Evolutionary conservation across 805 yeast species (phyloP).

Genomic region (Candida cerambycidarum): DNA sequence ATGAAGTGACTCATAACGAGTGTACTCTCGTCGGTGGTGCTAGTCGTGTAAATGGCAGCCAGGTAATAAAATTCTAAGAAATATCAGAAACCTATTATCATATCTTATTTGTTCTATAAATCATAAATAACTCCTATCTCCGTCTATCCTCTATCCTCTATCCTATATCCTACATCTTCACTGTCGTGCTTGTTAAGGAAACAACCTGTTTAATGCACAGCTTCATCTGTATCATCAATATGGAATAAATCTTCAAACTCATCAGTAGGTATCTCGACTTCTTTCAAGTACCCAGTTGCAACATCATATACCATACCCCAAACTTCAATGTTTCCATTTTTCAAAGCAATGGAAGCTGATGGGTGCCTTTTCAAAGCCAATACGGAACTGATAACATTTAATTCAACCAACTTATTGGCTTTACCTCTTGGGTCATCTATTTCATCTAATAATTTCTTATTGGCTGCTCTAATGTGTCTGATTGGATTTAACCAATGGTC

Average conservation of each 20-base stretch:
- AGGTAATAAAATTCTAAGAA: too few relatives aligned
- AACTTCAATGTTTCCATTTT: slow-evolving; percentile 64
- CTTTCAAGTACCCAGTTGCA: slow-evolving; percentile 61
- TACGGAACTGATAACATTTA: slow-evolving; percentile 74
- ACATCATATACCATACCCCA: slow-evolving; percentile 87
- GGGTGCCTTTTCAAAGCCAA: slow-evolving; percentile 64
- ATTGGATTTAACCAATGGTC: slow-evolving; percentile 71
- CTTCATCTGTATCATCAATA: slow-evolving; percentile 30
- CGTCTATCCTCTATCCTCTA: too few relatives aligned
- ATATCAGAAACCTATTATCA: too few relatives aligned
- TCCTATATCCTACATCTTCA: too few relatives aligned
- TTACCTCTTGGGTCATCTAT: slow-evolving; percentile 47
- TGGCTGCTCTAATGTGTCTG: slow-evolving; percentile 66
- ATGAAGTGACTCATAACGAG: too few relatives aligned
- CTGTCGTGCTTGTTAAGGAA: too few relatives aligned
- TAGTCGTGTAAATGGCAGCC: too few relatives aligned
- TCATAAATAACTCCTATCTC: too few relatives aligned
- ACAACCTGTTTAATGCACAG: slow-evolving; percentile 16
- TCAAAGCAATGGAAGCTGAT: slow-evolving; percentile 64
- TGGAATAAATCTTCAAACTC: slow-evolving; percentile 45
- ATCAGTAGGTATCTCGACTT: slow-evolving; percentile 40
- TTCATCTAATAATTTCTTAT: slow-evolving; percentile 48
- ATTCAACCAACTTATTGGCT: slow-evolving; percentile 66
- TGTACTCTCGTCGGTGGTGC: too few relatives aligned
- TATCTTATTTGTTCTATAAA: too few relatives aligned